Percentiles rank a stretch among this genome's conserved stretches.
Conservation (phyloP, 2,329 filamentous ascomycete species). For the Sporothrix phasma region DNA sequence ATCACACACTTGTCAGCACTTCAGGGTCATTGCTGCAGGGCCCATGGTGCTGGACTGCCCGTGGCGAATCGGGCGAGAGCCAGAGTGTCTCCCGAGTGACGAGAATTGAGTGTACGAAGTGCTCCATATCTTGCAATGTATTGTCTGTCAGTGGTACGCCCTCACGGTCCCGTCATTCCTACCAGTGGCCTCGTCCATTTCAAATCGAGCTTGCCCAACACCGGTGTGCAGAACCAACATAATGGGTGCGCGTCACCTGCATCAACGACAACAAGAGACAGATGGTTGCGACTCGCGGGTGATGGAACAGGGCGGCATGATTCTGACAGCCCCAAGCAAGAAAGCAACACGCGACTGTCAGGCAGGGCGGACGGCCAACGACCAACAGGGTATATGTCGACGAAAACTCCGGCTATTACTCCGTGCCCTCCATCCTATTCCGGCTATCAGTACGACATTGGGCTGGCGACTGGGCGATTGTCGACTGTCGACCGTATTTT, state of each 20-base stretch:
- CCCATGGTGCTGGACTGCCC: background rate
- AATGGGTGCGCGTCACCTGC: no score
- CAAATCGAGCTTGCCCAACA: background rate
- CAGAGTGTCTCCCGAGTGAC: no score
- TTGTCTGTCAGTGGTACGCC: background rate
- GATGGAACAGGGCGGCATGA: background rate
- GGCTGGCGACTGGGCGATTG: background rate
- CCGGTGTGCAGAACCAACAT: background rate
- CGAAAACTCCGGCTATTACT: background rate
- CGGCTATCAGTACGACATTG: background rate
- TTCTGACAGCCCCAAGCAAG: background rate
- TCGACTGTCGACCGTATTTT: background rate
- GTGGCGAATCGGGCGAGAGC: constrained; percentile 8
- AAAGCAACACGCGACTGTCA: no score
- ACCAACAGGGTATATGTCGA: no score
- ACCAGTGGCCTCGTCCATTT: background rate
- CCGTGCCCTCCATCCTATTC: background rate
- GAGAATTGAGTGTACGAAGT: no score
- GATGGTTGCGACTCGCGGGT: background rate
- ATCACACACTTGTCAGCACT: background rate
- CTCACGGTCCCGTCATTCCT: background rate
- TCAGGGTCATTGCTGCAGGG: background rate
- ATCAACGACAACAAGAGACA: no score
- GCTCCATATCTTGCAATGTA: background rate
- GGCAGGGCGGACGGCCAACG: no score